Base-by-base conservation (phyloP, 208 protist genomes). In the Cochliopodium minus region DNA sequence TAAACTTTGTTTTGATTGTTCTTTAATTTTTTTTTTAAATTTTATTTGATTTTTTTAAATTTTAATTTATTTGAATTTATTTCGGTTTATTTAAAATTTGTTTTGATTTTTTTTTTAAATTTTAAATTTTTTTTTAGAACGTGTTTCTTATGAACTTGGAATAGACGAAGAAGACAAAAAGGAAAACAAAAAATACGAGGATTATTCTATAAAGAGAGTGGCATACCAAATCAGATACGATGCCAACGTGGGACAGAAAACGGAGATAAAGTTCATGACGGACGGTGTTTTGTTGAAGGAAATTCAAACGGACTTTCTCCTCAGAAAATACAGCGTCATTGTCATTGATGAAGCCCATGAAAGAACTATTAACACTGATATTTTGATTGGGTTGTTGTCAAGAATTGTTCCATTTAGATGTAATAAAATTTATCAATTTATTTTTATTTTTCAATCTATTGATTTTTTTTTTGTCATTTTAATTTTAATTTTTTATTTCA, bases 271-370 rank as follows among this genome's bases (percentile, higher is more conserved):
- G 23, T 76, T 73, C 51, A 59, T 52, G 50, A 76, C 71, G 9
- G 68, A 52, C 46, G 71, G 71, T 29, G 48, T 76, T 38, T 57
- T 76, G 17, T 38, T 71, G 38, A 46, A 36, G 29, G 61, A 57
- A 42, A 50, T 67, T 47, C 60, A 62, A 28, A 25, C 23, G 1
- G 34, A 52, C 48, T 25, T 39, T 25, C 20, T 29, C 36, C 20
- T 73, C 0, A 10, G 35, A 0, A 33, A 71, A 29, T 92, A 91
- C 57, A 79, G 69, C 13, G 74, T 65, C 0, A 72, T 95, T 39
- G 70, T 94, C 17, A 46, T 95, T 20, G 89, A 95, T 61, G 89
- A 95, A 65, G 87, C 85, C 17, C 88, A 94, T 55, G 88, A 94
- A 61, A 61, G 86, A 30, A 78, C 66, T 43, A 26, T 81, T 2